Evolutionary conservation across 345 rosid genomes (phyloP), one percentile per base, ranked within the genome.

Genomic region (Salix suchowensis): DNA sequence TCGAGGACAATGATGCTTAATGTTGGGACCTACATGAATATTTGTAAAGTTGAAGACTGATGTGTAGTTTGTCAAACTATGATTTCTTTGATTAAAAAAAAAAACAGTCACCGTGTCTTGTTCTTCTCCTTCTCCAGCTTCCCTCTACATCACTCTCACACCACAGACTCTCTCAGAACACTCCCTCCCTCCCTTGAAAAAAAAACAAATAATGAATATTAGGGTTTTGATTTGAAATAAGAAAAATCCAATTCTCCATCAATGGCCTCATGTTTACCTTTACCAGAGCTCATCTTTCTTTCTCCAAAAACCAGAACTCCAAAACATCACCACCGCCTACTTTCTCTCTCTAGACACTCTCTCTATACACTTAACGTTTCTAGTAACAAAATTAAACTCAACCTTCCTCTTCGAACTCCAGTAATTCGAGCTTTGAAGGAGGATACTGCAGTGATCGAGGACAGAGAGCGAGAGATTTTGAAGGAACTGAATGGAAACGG

Each of bases 391-490:
- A 23, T 50, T 16, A 30, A 65, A 54, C 48, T 54, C 61, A 62
- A 70, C 24, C 66, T 79, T 6, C 66, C 64, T 21, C 48, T 70
- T 30, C 83, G 88, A 52, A 69, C 79, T 78, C 67, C 81, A 75
- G 71, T 82, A 77, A 73, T 86, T 85, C 86, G 86, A 74, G 89
- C 87, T 62, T 67, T 79, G 75, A 87, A 77, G 74, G 89, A 86
- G 68, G 89, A 84, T 46, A 82, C 78, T 71, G 85, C 75, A 24
- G 84, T 85, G n/a, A 84, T 89, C 46, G 88, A 89, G 70, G 89
- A 89, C 78, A 86, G 90, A 75, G 86, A 78, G 62, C 72, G 52
- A 5, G 86, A 79, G 40, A 39, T 88, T 80, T 74, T 86, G 32
- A 76, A 77, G 40, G 69, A 83, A 74, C 68, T 83, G 24, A 87